These are phyloP conservation scores for Apiospora sp. DNA, from an alignment of 2,329 filamentous ascomycete species.

Conservation along the genomic window DNA sequence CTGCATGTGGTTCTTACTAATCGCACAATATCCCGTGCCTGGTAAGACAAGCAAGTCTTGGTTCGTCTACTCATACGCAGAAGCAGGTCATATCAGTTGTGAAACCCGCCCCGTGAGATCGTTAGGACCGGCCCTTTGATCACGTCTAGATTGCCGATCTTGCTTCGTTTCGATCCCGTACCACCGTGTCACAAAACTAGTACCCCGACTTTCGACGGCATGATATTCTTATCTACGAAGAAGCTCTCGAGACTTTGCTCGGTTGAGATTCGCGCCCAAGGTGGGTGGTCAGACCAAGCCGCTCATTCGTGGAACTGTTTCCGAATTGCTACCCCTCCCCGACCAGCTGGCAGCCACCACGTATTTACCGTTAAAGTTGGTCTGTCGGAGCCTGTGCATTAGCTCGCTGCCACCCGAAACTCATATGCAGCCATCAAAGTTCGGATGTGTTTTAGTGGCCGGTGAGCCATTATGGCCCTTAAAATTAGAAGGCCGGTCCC, in stretches of 20 bases:
- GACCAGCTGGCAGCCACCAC: background rate
- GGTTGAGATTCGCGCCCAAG: no score
- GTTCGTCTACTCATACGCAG: no score
- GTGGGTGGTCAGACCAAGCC: background rate
- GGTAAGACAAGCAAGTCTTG: background rate
- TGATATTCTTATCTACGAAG: no score
- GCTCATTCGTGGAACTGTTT: background rate
- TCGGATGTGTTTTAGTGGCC: background rate
- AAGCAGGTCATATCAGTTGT: background rate
- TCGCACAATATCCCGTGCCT: background rate
- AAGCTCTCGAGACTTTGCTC: no score
- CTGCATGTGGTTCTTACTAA: background rate
- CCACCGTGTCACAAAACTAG: background rate
- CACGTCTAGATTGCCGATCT: background rate
- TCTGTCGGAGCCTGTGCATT: background rate
- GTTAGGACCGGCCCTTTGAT: background rate
- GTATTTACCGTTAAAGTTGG: background rate
- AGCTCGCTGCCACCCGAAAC: background rate
- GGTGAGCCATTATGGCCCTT: rapidly evolving
- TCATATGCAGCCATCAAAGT: background rate
- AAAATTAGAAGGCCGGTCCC: background rate
- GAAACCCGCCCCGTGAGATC: no score
- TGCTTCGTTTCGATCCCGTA: background rate
- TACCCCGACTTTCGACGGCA: no score
- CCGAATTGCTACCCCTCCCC: background rate